Base-by-base conservation (phyloP, 2,329 filamentous ascomycete species). In the Cordyceps militaris region DNA sequence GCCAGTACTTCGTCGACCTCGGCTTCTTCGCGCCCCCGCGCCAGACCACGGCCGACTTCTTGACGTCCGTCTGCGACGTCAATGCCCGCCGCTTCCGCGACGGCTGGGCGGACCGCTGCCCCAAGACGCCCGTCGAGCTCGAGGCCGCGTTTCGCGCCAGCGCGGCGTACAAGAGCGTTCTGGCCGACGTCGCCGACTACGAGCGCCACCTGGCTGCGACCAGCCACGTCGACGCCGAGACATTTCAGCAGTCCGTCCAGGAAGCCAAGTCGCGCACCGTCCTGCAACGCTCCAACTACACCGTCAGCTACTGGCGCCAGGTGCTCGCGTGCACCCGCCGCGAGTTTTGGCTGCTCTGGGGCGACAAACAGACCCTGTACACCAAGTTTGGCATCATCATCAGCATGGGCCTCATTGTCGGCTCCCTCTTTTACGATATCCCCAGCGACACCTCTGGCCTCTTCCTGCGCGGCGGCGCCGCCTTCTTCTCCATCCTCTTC, bases 371-470 rank as follows among this genome's bases (percentile, higher is more conserved):
- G 1, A 87, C 88, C 0, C 77, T 94, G 1, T 86, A 85, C 69
- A 93, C 88, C 42, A 94, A 93, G 63, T 79, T 88, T 59, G 88
- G 91, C 71, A 90, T 91, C 67, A 88, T 91, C 64, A 72, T 93
- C 58, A 80, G 86, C 58, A 89, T 89, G 68, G 76, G 71, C 4
- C 77, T 95, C 10, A 89, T 95, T 61, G 85, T 92, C 56, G 87
- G 88, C 1, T 89, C 86, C 2, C 76, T 94, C 19, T 94, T 94
- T 72, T 89, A 91, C 65, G 82, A 88, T 60, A 73, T 89, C 30
- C 71, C 79, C 0, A 62, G 73, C 0, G 76, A 79, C 47, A 89
- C 87, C 0, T 69, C 70, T 1, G 86, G 84, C 56, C 86, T 88
- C 68, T 91, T 86, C 69, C 63, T 71, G 13, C 72, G 76, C 9